Evolutionary conservation across 768 basidiomycete genomes (phyloP).

Genomic region (Kwoniella europaea): DNA sequence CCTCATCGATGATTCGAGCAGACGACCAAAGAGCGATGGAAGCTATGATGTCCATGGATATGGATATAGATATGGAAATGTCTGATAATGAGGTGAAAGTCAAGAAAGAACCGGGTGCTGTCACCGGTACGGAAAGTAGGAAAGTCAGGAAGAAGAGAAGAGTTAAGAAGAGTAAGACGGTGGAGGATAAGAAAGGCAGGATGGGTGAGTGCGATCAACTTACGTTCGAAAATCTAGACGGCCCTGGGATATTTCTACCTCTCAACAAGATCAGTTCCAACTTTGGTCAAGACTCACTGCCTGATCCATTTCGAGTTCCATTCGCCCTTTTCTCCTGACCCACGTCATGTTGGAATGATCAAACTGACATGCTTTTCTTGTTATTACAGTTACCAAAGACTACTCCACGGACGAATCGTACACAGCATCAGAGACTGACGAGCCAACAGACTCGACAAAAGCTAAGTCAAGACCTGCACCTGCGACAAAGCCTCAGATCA

Average conservation of each 20-base stretch:
- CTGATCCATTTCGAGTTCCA: too few relatives aligned
- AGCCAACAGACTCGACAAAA: background rate
- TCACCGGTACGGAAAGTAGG: slow-evolving; percentile 15
- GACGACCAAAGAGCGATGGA: slow-evolving; percentile 50
- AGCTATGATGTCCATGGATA: slow-evolving; percentile 52
- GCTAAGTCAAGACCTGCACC: slow-evolving; percentile 18
- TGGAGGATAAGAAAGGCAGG: slow-evolving; percentile 46
- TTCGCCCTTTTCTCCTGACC: too few relatives aligned
- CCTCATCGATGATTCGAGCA: slow-evolving; percentile 35
- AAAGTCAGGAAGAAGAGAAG: slow-evolving; percentile 32
- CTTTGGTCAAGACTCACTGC: background rate
- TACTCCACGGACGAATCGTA: slow-evolving; percentile 42
- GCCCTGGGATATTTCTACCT: too few relatives aligned
- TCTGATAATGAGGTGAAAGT: slow-evolving; percentile 18
- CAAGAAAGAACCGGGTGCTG: slow-evolving; percentile 16
- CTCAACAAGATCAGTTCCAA: background rate
- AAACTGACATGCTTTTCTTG: background rate
- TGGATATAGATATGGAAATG: slow-evolving; percentile 27
- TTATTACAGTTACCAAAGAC: slow-evolving; percentile 37
- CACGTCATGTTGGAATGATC: background rate
- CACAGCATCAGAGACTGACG: slow-evolving; percentile 32
- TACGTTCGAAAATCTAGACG: background rate
- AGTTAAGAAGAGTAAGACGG: slow-evolving; percentile 44
- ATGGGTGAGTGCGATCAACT: slow-evolving; percentile 38
- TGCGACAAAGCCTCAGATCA: slow-evolving; percentile 17